phyloP scores from a whole-genome alignment of 805 yeast genomes.

The Zygoascus flipseniorum region DNA sequence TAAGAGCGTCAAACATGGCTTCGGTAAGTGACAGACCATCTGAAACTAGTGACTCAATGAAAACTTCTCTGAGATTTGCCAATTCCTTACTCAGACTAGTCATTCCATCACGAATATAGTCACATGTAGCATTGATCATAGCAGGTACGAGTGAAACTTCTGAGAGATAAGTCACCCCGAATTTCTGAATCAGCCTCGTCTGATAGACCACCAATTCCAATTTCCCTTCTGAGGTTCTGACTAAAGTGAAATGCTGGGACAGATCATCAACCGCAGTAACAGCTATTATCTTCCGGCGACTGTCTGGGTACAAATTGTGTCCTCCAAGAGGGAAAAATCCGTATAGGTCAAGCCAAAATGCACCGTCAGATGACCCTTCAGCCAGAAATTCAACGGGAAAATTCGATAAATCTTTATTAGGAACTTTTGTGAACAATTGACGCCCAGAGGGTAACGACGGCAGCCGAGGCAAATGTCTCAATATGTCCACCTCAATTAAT shows the following conservation, averaged over 20 bases:
- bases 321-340: conserved; percentile 29
- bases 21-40: background rate
- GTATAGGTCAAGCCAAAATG: conserved; percentile 25
- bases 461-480: conserved; percentile 20
- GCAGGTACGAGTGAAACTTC: conserved; percentile 31
- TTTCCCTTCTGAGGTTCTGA: background rate
- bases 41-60: background rate
- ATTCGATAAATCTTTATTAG: conserved; percentile 6
- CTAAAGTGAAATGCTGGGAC: conserved; percentile 5
- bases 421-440: conserved; percentile 6
- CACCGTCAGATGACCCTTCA: conserved; percentile 21
- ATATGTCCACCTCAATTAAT: conserved; percentile 23
- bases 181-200: conserved; percentile 23
- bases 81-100: conserved; percentile 22
- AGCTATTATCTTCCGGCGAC: conserved; percentile 3
- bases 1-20: background rate
- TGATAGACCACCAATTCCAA: conserved; percentile 1
- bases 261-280: conserved; percentile 5
- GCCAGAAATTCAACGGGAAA: conserved; percentile 20
- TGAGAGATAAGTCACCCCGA: conserved; percentile 25
- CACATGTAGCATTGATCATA: conserved; percentile 29
- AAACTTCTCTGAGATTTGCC: conserved; percentile 19
- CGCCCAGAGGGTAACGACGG: conserved; percentile 8
- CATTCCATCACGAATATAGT: conserved; percentile 26
- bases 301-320: conserved; percentile 1